These are phyloP conservation scores for Isatis tinctoria DNA, from an alignment of 345 rosid genomes.

Conservation along the genomic window DNA sequence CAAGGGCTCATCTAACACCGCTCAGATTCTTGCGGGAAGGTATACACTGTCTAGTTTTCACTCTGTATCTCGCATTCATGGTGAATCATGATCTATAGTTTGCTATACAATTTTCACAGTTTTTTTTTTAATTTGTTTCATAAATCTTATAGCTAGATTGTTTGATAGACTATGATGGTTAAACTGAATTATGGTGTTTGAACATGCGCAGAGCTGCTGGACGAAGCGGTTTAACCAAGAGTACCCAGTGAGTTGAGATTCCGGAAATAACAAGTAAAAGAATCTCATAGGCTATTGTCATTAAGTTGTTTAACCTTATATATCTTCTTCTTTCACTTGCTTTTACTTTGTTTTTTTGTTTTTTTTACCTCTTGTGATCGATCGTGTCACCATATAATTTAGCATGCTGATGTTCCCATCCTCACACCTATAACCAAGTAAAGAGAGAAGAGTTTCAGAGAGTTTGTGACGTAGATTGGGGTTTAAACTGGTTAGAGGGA, in stretches of 20 bases:
- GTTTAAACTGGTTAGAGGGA: slow-evolving; percentile 15
- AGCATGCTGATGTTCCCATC: slow-evolving; percentile 24
- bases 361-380: slow-evolving; percentile 5
- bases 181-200: neutral
- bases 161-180: neutral
- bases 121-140: neutral
- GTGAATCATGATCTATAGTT: neutral
- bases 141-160: neutral
- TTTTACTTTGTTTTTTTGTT: slow-evolving; percentile 4
- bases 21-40: slow-evolving; percentile 92
- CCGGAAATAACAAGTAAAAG: slow-evolving; percentile 9
- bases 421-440: slow-evolving; percentile 18
- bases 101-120: neutral
- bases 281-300: slow-evolving; percentile 7
- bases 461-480: slow-evolving; percentile 23
- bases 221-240: slow-evolving; percentile 68
- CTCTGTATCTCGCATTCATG: neutral
- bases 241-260: slow-evolving; percentile 39
- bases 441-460: neutral
- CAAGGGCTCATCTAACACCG: slow-evolving; percentile 62
- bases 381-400: slow-evolving; percentile 27
- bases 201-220: slow-evolving; percentile 28
- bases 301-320: slow-evolving; percentile 19
- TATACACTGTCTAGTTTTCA: slow-evolving; percentile 14
- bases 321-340: slow-evolving; percentile 10